Evolutionary conservation across 108 stramenopile species (phyloP).

Genomic region (Cyclotella cryptica): DNA sequence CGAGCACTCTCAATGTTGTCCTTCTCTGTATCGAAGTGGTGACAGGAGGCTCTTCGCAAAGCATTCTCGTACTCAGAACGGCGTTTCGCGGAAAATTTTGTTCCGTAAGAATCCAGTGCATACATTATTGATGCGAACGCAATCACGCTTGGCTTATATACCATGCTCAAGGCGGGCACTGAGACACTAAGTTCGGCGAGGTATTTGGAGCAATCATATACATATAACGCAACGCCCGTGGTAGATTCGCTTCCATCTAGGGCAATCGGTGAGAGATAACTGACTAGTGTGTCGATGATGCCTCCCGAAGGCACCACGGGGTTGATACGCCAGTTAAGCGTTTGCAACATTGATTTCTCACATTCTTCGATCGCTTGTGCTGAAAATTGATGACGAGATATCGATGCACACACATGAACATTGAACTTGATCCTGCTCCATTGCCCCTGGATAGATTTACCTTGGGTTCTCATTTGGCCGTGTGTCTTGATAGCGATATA

Average conservation of each 20-base stretch:
- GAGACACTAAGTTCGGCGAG: constrained; percentile 81
- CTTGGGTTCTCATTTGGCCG: constrained; percentile 30
- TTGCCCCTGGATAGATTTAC: constrained; percentile 1
- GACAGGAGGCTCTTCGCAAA: constrained; percentile 3
- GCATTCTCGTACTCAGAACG: constrained; percentile 20
- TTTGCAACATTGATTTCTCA: constrained; percentile 25
- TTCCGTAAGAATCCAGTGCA: constrained; percentile 63
- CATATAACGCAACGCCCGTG: constrained; percentile 14
- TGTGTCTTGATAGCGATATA: constrained; percentile 82
- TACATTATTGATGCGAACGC: constrained; percentile 76
- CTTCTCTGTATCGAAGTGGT: constrained; percentile 26
- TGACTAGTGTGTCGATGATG: constrained; percentile 37
- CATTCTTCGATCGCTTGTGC: constrained; percentile 30
- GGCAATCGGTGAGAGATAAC: constrained; percentile 8
- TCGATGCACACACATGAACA: constrained; percentile 43
- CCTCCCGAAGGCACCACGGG: constrained; percentile 45
- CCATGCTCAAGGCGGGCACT: constrained; percentile 55
- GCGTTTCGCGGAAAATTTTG: constrained; percentile 4
- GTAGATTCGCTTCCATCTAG: neutral
- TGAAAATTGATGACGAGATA: constrained; percentile 47
- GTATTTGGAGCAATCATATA: constrained; percentile 61
- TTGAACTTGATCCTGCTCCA: constrained; percentile 39
- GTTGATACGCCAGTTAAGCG: constrained; percentile 46
- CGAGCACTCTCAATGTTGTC: constrained; percentile 21
- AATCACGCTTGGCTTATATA: constrained; percentile 68